A percentile compares a stretch with the other conserved stretches of the same genome.
These are phyloP conservation scores for Colletotrichum sp. DNA, from an alignment of 2,329 filamentous ascomycete species.

Conservation along the genomic window DNA sequence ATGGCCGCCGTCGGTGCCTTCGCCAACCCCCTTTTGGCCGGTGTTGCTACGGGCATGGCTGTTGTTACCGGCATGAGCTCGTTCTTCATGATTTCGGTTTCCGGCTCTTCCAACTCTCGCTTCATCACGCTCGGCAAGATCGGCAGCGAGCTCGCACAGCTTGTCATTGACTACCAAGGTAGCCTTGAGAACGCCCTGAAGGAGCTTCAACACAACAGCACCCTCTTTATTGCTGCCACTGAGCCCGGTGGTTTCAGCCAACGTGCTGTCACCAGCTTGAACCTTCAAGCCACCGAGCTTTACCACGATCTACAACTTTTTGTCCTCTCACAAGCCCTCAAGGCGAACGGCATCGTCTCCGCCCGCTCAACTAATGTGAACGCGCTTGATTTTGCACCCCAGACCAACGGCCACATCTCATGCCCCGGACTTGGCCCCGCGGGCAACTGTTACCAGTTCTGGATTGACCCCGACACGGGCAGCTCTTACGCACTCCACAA, in stretches of 20 bases:
- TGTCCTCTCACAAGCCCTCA: slow-evolving; percentile 24
- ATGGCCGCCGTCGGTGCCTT: slow-evolving; percentile 19
- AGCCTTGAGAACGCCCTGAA: slow-evolving; percentile 22
- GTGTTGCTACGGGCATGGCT: slow-evolving; percentile 15
- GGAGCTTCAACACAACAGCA: slow-evolving; percentile 24
- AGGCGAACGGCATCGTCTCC: slow-evolving; percentile 26
- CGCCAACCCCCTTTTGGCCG: slow-evolving; percentile 8
- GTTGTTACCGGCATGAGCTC: slow-evolving; percentile 6
- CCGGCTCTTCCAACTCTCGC: slow-evolving; percentile 23
- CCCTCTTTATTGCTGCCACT: slow-evolving; percentile 23
- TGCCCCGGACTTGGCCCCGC: slow-evolving; percentile 8
- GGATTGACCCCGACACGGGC: slow-evolving; percentile 22
- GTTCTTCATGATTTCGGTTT: slow-evolving; percentile 7
- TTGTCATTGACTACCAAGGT: slow-evolving; percentile 29
- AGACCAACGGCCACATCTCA: slow-evolving; percentile 10
- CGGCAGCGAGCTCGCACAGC: slow-evolving; percentile 23
- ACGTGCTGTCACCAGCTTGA: slow-evolving; percentile 27
- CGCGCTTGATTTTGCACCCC: slow-evolving; percentile 22
- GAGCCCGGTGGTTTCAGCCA: slow-evolving; percentile 27
- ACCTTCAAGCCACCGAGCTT: slow-evolving; percentile 25
- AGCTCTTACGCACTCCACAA: slow-evolving; percentile 29
- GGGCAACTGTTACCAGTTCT: slow-evolving; percentile 25
- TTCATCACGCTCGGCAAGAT: slow-evolving; percentile 29
- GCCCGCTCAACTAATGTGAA: slow-evolving; percentile 24
- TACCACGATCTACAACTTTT: slow-evolving; percentile 27